phyloP scores from a whole-genome alignment of 2,329 filamentous ascomycete genomes.

The Juglanconis sp. region DNA sequence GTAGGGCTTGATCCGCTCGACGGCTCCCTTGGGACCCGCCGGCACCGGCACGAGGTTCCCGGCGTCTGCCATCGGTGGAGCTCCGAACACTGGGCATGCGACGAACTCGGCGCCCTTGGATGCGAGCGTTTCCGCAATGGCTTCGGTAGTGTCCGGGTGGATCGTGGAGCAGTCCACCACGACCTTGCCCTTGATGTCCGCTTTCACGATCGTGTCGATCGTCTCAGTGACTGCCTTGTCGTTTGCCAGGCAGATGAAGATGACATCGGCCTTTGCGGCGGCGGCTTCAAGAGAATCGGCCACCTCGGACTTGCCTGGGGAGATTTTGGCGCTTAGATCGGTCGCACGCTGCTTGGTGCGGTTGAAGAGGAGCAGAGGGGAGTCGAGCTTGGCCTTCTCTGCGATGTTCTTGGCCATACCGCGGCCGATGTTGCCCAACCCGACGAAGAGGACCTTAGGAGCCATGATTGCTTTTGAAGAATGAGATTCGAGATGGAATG shows the following conservation, averaged over 20 bases:
- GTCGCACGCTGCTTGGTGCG: conserved; percentile 65
- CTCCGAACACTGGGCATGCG: conserved; percentile 67
- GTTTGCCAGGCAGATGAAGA: conserved; percentile 79
- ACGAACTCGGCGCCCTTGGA: conserved; percentile 69
- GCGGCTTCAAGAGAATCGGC: conserved; percentile 63
- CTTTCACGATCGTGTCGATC: conserved; percentile 54
- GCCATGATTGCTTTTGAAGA: conserved; percentile 39
- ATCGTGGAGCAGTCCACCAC: conserved; percentile 87
- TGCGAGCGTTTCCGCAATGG: conserved; percentile 55
- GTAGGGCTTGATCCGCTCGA: conserved; percentile 66
- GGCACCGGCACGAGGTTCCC: conserved; percentile 72
- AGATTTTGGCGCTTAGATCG: conserved; percentile 60
- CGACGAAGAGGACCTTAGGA: conserved; percentile 70
- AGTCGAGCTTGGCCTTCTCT: conserved; percentile 68
- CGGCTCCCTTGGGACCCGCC: conserved; percentile 58
- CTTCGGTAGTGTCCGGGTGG: conserved; percentile 75
- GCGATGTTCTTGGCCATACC: conserved; percentile 84
- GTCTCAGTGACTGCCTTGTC: conserved; percentile 68
- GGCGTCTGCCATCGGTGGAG: conserved; percentile 65
- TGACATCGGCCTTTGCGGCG: conserved; percentile 67
- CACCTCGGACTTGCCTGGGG: conserved; percentile 60
- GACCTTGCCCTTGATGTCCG: conserved; percentile 65
- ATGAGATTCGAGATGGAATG: no score
- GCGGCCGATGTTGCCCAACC: conserved; percentile 84
- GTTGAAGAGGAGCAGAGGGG: conserved; percentile 77